phyloP scores from a whole-genome alignment of 495 filamentous ascomycete genomes.

The Xanthoparmelia taractica region DNA sequence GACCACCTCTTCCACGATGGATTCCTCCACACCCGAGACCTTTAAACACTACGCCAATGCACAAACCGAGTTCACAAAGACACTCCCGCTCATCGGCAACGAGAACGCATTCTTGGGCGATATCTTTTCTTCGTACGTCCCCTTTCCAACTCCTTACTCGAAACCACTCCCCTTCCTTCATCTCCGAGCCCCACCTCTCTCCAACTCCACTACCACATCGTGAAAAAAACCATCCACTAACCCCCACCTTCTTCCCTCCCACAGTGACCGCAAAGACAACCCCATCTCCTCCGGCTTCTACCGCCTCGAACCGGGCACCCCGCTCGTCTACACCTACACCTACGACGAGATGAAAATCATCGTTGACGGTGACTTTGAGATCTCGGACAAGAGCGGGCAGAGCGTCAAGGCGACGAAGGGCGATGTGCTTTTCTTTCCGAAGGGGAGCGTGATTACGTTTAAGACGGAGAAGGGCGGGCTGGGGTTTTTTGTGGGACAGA shows the following conservation, averaged over 20 bases:
- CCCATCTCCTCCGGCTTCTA: constrained; percentile 67
- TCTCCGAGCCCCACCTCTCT: background rate
- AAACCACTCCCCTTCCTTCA: background rate
- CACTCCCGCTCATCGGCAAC: constrained; percentile 60
- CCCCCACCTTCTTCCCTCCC: constrained; percentile 27
- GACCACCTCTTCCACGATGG: constrained; percentile 9
- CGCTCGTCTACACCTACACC: constrained; percentile 64
- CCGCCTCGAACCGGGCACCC: constrained; percentile 64
- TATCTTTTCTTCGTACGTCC: constrained; percentile 51
- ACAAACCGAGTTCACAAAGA: constrained; percentile 52
- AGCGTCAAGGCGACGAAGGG: constrained; percentile 59
- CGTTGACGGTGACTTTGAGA: constrained; percentile 67
- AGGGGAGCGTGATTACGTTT: constrained; percentile 71
- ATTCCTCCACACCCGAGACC: constrained; percentile 19
- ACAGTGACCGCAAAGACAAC: constrained; percentile 42
- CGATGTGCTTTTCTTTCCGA: constrained; percentile 73
- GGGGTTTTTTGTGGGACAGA: constrained; percentile 56
- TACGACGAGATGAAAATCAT: constrained; percentile 81
- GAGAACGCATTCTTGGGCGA: constrained; percentile 70
- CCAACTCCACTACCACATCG: too few species aligned
- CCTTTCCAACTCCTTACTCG: background rate
- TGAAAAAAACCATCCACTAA: too few species aligned
- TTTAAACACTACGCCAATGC: constrained; percentile 53
- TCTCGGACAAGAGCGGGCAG: constrained; percentile 35
- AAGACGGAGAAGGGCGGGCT: constrained; percentile 61